phyloP scores from a whole-genome alignment of 2,329 filamentous ascomycete species.

The Diaporthe sp. region DNA sequence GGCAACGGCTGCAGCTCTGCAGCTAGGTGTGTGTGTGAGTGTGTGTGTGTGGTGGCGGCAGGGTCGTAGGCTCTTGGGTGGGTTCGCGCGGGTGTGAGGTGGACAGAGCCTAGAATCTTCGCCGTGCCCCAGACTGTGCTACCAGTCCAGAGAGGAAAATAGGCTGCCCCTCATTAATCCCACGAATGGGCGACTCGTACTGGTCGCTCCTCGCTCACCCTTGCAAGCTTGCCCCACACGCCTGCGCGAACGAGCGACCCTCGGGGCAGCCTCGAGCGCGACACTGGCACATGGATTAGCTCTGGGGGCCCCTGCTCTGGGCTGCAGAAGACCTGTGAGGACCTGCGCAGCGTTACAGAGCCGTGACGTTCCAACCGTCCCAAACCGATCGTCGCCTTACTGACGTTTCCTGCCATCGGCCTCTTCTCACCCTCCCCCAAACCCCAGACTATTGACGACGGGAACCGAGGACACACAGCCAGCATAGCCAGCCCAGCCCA shows the following conservation, averaged over 20 bases:
- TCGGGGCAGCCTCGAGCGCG: too few species aligned
- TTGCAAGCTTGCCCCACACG: background rate
- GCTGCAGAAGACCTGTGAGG: conserved; percentile 24
- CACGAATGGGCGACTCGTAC: conserved; percentile 23
- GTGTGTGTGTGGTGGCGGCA: background rate
- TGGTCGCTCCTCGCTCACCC: background rate
- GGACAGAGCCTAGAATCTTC: conserved; percentile 34
- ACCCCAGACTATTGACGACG: conserved; percentile 8
- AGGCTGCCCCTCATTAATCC: conserved; percentile 27
- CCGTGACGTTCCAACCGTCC: conserved; percentile 33
- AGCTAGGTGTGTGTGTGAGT: too few species aligned
- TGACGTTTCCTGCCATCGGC: conserved; percentile 30
- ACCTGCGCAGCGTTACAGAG: conserved; percentile 34
- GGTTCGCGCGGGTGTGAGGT: background rate
- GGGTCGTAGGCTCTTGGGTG: background rate
- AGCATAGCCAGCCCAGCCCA: conserved; percentile 3
- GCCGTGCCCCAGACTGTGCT: conserved; percentile 33
- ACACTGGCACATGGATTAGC: conserved; percentile 25
- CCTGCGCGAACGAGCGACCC: conserved; percentile 17
- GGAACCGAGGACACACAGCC: background rate
- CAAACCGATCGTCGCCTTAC: conserved; percentile 32
- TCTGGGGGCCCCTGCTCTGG: conserved; percentile 3
- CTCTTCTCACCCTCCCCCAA: conserved; percentile 35
- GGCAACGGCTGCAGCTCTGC: background rate
- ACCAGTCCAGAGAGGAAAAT: background rate